Base-by-base conservation (phyloP, 1,284 basidiomycete species). In the Sanguinoderma infundibulare region DNA sequence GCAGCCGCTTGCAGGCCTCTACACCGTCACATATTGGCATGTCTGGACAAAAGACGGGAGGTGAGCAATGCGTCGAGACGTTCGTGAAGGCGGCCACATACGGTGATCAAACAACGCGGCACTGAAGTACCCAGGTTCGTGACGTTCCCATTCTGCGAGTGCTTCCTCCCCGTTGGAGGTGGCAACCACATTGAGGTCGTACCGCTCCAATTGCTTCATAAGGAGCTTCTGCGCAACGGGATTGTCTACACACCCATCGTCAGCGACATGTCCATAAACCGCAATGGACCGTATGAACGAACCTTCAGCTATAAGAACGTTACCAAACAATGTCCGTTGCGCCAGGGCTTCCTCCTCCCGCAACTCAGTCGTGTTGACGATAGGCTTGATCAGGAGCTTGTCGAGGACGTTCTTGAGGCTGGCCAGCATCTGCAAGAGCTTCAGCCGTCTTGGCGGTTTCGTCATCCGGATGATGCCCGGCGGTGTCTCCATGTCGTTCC, bases 11-110 rank as follows among this genome's bases (percentile, higher is more conserved):
- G 39, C 86, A 81, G 5, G 88, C 88, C 67, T 90, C 87, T 6
- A 91, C 87, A 12, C 88, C 88, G 66, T 91, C 88, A 65, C 87
- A 89, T 57, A 91, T 79, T 2, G 88, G 88, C 88, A 91, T 91
- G 69, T 90, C 88, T 90, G 30, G 15, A 8, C 5, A 9, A 24
- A 7, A 9, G 24, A 26, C 39, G 38, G 24, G 57, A 47, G 61
- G 17, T 32, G 42, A 36, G 5, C 26, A 60, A 34, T 10, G 24
- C 24, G n/a, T 30, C 50, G 36, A 30, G 39, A 34, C 7, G 36
- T 59, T 0, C 5, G 24, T 46, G 17, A 5, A 49, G n/a, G n/a
- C n/a, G n/a, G n/a, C n/a, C 0, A 76, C 84, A 71, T 67, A 89
- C 87, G 88, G 72, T 91, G 88, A 69, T 91, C 88, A 66, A 91